These are phyloP conservation scores for Penium margaritaceum DNA, from an alignment of 139 green algal species.

Conservation along the genomic window DNA sequence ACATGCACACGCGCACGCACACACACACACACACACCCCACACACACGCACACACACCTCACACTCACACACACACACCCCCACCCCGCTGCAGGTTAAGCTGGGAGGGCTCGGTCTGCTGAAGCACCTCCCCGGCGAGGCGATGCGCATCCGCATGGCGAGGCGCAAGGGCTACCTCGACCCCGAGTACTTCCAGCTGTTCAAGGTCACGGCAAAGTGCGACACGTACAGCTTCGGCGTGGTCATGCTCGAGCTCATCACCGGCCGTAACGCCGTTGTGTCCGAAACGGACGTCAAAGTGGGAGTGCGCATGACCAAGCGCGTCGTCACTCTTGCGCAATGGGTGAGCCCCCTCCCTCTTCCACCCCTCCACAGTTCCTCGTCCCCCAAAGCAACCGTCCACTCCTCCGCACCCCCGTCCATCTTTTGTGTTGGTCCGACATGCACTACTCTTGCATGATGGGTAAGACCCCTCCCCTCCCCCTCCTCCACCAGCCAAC, in stretches of 20 bases:
- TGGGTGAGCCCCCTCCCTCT: no score
- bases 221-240: conserved; percentile 51
- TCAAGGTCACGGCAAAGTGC: neutral
- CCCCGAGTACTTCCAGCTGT: neutral
- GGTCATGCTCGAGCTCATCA: conserved; percentile 56
- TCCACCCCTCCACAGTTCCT: no score
- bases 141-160: neutral
- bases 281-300: neutral
- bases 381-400: no score
- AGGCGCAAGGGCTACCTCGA: conserved; percentile 1
- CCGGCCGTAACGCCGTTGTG: conserved; percentile 49
- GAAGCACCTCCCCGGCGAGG: neutral
- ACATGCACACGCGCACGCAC: no score
- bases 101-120: neutral
- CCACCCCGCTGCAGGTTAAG: neutral
- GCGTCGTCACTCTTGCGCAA: neutral
- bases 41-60: no score
- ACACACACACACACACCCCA: no score
- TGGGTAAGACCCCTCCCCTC: no score
- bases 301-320: neutral
- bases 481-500: no score
- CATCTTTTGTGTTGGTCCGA: no score
- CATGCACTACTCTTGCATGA: no score
- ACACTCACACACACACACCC: no score
- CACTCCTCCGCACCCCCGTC: no score